Evolutionary conservation across 2,329 filamentous ascomycete species (phyloP), one percentile per base, ranked within the genome.

Genomic region (Incumbomyces lentus): DNA sequence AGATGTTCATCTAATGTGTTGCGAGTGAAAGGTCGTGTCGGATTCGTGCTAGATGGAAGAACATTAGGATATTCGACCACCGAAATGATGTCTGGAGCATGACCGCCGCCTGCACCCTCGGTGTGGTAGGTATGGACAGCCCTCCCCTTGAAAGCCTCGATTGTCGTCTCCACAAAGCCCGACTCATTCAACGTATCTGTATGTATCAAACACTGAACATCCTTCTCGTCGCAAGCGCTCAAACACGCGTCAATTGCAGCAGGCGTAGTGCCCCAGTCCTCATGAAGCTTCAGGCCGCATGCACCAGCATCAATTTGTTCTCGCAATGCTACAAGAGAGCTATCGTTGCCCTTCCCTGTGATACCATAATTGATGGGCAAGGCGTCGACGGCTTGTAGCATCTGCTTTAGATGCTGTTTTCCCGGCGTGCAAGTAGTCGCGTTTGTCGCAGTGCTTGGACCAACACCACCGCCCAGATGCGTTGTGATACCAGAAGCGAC

Each of bases 81-180:
- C 22, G 79, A 83, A 65, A 96, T 95, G 66, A 96, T 95, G 64
- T 96, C 90, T 0, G 90, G 90, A 1, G 90, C 90, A 65, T 96
- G 90, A 2, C 90, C 90, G 54, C 90, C 90, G 34, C 90, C 90
- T 1, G 90, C 90, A 34, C 90, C 90, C 69, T 96, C 90, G 29
- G 88, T 95, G 68, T 96, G 90, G 66, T 96, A 96, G 1, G 90
- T 94, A 67, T 96, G 90, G 59, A 96, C 94, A 1, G 87, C 86
- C 50, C 90, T 81, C 60, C 79, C 74, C 62, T 86, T 87, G 73
- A 96, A 84, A 2, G 89, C 81, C n/a, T 72, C 77, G 51, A 95
- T 79, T 2, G 89, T 95, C 49, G 86, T 83, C 63, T 95, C 90
- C 42, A 96, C 90, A 60, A 95, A 96, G n/a, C 90, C 90, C 14